Evolutionary conservation across 1,284 basidiomycete genomes (phyloP).

Genomic region (Ceratobasidium sp.): DNA sequence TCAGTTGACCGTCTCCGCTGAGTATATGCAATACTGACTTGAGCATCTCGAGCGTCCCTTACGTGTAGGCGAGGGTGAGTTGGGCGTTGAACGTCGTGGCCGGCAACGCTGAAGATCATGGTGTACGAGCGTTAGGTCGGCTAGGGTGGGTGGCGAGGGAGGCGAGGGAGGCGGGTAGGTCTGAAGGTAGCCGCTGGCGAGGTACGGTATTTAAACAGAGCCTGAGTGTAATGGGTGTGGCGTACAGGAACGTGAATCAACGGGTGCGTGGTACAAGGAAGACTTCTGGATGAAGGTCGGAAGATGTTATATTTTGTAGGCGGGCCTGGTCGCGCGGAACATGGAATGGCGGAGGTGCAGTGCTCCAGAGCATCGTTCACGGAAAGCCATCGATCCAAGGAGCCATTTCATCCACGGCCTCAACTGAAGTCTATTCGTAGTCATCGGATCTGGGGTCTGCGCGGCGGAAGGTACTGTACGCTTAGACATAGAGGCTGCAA

Average conservation of each 20-base stretch:
- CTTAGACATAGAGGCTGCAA: conserved; percentile 18
- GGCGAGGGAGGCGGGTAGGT: neutral
- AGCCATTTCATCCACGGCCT: conserved; percentile 36
- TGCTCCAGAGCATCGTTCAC: conserved; percentile 27
- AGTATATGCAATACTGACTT: conserved; percentile 50
- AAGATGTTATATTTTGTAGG: conserved; percentile 37
- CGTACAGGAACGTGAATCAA: conserved; percentile 37
- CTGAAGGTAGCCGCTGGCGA: conserved; percentile 5
- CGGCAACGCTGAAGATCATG: conserved; percentile 52
- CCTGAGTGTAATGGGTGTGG: conserved; percentile 26
- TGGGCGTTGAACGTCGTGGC: conserved; percentile 60
- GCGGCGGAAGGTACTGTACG: conserved; percentile 21
- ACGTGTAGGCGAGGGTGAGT: conserved; percentile 68
- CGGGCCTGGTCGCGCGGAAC: conserved; percentile 24
- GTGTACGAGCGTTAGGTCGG: conserved; percentile 5
- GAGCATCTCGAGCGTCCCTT: conserved; percentile 66
- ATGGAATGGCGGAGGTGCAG: conserved; percentile 23
- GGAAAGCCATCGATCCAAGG: conserved; percentile 36
- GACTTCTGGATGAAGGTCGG: conserved; percentile 38
- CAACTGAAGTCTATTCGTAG: conserved; percentile 38
- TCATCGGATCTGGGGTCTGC: conserved; percentile 37
- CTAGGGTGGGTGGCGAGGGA: conserved; percentile 27
- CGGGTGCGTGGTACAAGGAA: conserved; percentile 36
- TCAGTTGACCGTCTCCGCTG: conserved; percentile 42
- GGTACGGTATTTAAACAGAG: conserved; percentile 34